These are phyloP conservation scores for Patellifolia procumbens DNA, from an alignment of 179 eudicot species.

Conservation along the genomic window DNA sequence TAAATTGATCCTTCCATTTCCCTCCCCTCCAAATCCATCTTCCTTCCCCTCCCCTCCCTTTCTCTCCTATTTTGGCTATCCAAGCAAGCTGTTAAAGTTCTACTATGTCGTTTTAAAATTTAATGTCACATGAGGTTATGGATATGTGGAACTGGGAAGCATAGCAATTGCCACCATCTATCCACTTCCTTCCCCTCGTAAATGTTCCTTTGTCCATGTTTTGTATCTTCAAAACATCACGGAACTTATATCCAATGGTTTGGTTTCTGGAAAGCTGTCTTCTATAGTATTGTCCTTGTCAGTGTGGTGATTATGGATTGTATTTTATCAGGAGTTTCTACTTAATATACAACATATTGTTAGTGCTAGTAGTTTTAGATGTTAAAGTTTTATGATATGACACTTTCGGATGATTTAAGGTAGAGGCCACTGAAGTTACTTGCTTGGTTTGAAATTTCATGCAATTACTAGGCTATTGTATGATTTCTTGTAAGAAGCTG, in stretches of 20 bases:
- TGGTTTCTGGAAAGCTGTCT: background rate
- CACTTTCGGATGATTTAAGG: background rate
- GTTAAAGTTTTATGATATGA: background rate
- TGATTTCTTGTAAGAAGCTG: background rate
- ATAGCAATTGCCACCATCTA: background rate
- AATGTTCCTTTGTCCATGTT: no score
- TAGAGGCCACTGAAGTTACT: background rate
- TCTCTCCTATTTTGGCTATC: no score
- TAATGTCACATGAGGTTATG: no score
- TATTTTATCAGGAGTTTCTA: no score
- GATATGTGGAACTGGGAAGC: no score
- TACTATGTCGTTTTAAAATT: background rate
- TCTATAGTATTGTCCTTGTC: background rate
- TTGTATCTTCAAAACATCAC: no score
- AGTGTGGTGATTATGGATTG: background rate
- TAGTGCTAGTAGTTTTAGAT: background rate
- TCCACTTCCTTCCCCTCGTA: no score
- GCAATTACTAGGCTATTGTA: background rate
- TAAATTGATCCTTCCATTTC: no score
- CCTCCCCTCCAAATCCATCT: no score
- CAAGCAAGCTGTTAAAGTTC: no score
- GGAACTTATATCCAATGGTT: no score
- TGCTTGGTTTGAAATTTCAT: background rate
- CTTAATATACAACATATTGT: background rate
- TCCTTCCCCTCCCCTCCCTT: no score